Conservation (phyloP, 495 filamentous ascomycete species). For the Copromyces sp. region DNA sequence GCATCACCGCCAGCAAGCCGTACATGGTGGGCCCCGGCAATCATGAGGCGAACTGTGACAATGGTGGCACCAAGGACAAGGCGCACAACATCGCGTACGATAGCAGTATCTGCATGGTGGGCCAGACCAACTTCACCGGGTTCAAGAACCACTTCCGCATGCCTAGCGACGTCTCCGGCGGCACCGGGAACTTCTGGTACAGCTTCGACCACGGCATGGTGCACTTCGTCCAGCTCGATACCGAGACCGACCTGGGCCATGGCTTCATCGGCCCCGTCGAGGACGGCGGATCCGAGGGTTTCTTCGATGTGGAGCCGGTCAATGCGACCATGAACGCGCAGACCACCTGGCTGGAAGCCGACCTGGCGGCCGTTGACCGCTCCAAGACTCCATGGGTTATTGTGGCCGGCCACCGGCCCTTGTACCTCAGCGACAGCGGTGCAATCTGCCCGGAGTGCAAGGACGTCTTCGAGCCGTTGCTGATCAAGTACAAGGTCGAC, state of each 20-base stretch:
- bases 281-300: constrained; percentile 17
- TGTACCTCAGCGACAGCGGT: constrained; percentile 26
- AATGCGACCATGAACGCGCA: constrained; percentile 42
- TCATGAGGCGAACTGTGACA: constrained; percentile 44
- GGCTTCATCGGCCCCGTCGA: constrained; percentile 26
- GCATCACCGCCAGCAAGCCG: constrained; percentile 32
- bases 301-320: constrained; percentile 30
- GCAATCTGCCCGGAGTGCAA: constrained; percentile 32
- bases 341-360: constrained; percentile 35
- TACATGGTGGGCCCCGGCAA: constrained; percentile 43
- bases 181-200: constrained; percentile 47
- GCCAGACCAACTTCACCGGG: constrained; percentile 46
- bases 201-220: constrained; percentile 48
- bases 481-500: constrained; percentile 42
- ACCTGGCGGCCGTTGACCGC: constrained; percentile 42
- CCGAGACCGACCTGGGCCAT: constrained; percentile 43
- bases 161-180: constrained; percentile 32
- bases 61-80: constrained; percentile 12
- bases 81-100: background rate
- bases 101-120: constrained; percentile 34
- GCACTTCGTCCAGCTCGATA: constrained; percentile 41
- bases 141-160: constrained; percentile 44
- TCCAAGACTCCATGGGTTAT: constrained; percentile 45
- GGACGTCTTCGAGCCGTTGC: constrained; percentile 37
- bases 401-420: constrained; percentile 42